These are phyloP conservation scores for Irpex lacteus DNA, from an alignment of 1,284 basidiomycete species.

Conservation along the genomic window DNA sequence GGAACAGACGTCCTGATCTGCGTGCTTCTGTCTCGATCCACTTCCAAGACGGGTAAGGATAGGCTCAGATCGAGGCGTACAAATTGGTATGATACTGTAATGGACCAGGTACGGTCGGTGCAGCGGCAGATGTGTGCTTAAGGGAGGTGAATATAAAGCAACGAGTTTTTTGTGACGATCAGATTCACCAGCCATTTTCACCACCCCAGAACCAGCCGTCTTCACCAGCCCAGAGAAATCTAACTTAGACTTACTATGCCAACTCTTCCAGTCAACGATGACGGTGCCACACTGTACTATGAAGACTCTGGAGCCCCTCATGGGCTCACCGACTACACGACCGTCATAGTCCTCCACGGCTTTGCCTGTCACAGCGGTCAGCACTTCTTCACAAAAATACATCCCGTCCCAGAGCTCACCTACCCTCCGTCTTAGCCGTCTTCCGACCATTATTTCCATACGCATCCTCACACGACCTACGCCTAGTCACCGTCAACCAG, in stretches of 20 bases:
- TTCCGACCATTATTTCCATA: slow-evolving; percentile 5
- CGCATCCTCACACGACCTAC: slow-evolving; percentile 1
- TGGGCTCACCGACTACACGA: background rate
- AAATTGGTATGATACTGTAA: no score
- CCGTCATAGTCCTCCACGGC: slow-evolving; percentile 3
- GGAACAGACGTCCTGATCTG: no score
- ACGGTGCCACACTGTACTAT: slow-evolving; percentile 6
- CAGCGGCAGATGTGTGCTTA: no score
- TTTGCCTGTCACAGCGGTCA: slow-evolving; percentile 8
- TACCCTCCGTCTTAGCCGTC: slow-evolving; percentile 20
- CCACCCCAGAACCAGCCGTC: no score
- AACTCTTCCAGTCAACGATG: slow-evolving; percentile 3
- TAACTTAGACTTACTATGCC: background rate
- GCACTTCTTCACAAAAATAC: background rate
- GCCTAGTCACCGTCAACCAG: slow-evolving; percentile 4
- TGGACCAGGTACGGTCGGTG: no score
- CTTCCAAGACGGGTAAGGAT: no score
- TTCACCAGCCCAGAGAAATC: no score
- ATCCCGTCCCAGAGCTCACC: slow-evolving; percentile 31
- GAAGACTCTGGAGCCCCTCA: slow-evolving; percentile 8
- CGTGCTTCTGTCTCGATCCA: no score
- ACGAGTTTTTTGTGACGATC: no score
- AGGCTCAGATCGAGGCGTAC: no score
- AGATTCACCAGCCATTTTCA: no score
- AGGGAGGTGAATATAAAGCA: no score